Evolutionary conservation across 495 filamentous ascomycete species (phyloP), one percentile per base, ranked within the genome.

Genomic region (Durotheca rogersii): DNA sequence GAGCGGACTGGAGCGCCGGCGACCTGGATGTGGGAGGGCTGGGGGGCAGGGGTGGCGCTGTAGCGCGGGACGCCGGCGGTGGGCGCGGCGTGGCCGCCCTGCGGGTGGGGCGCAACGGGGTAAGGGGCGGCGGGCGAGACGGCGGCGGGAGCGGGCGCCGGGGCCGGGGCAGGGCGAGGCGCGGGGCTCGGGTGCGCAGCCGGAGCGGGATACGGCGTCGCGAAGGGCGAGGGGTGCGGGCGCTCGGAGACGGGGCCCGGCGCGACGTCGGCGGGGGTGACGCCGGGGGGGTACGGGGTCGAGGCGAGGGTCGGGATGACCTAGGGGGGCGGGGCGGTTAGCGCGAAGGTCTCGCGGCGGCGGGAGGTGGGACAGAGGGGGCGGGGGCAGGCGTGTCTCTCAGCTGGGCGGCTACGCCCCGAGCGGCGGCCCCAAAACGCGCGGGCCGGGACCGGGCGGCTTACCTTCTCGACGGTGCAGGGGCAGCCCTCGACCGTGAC

Each of bases 401-500:
- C n/a, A n/a, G n/a, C n/a, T n/a, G n/a, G n/a, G n/a, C n/a, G n/a
- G n/a, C n/a, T n/a, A n/a, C n/a, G n/a, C n/a, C n/a, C n/a, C n/a
- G n/a, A n/a, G n/a, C n/a, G n/a, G n/a, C n/a, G n/a, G n/a, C n/a
- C n/a, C n/a, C n/a, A n/a, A n/a, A n/a, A n/a, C n/a, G n/a, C n/a
- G n/a, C n/a, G n/a, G n/a, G n/a, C n/a, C n/a, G n/a, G n/a, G n/a
- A n/a, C n/a, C n/a, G n/a, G n/a, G n/a, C n/a, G 33, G 17, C 56
- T 46, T 56, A 67, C 64, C n/a, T 42, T 62, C 21, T 60, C 56
- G 1, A 67, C 31, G 7, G 64, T 67, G 55, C 64, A 67, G 34
- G 64, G 64, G 49, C 64, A 67, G 49, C 64, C 41, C 0, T 60
- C 64, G 0, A 64, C 57, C 1, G 51, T 53, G 17, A 67, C 7